Percentiles rank a stretch among this genome's conserved stretches.
phyloP scores from a whole-genome alignment of 164 flowering plant species.

The Magnolia changhungtana region DNA sequence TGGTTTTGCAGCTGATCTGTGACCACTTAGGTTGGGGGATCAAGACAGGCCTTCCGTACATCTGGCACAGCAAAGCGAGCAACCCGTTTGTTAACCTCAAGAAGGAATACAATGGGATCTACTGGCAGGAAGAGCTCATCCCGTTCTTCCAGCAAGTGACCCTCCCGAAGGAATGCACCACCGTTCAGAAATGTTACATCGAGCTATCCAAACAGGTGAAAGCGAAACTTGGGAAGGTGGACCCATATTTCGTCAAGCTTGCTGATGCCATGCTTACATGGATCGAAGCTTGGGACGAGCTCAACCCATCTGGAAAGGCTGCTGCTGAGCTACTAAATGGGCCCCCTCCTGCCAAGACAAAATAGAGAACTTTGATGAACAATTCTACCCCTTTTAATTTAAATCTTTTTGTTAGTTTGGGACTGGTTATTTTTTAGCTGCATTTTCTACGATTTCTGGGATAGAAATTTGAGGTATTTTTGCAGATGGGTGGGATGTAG shows the following conservation, averaged over 20 bases:
- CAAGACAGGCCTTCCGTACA: constrained; percentile 74
- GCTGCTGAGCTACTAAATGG: constrained; percentile 29
- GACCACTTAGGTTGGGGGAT: constrained; percentile 71
- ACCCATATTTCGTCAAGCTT: constrained; percentile 65
- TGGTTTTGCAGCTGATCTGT: constrained; percentile 52
- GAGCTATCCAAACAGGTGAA: constrained; percentile 66
- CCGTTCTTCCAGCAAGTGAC: constrained; percentile 63
- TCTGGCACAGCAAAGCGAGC: constrained; percentile 82
- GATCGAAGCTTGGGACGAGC: constrained; percentile 83
- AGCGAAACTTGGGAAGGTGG: constrained; percentile 59
- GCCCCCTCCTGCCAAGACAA: constrained; percentile 9
- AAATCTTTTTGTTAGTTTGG: background rate
- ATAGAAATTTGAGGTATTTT: background rate
- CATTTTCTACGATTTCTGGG: background rate
- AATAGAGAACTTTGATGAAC: constrained; percentile 4
- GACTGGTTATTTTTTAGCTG: background rate
- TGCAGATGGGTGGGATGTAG: background rate
- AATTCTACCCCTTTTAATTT: background rate
- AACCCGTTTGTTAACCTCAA: constrained; percentile 71
- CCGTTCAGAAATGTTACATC: constrained; percentile 62
- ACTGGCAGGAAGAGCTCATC: constrained; percentile 74
- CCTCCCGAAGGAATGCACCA: constrained; percentile 61
- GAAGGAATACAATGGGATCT: constrained; percentile 73
- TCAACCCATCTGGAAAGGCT: constrained; percentile 41
- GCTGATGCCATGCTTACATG: constrained; percentile 80